Conservation (phyloP, 2,329 filamentous ascomycete genomes). For the Emericellopsis cladophorae region DNA sequence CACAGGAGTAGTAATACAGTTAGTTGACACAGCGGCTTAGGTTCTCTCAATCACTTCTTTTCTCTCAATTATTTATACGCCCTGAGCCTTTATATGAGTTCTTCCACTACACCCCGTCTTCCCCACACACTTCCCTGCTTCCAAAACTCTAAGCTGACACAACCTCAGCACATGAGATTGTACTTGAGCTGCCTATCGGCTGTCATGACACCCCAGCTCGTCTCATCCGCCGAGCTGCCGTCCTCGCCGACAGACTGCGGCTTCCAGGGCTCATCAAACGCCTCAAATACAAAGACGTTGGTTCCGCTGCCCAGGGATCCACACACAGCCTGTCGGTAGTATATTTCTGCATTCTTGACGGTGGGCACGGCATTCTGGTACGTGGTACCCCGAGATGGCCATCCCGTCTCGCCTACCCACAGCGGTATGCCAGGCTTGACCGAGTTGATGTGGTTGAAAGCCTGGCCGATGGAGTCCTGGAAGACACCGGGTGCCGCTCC, state of each 20-base stretch:
- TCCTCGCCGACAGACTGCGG: constrained; percentile 1
- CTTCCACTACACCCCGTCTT: no score
- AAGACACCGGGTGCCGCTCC: neutral
- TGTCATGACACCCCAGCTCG: constrained; percentile 2
- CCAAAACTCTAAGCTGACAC: no score
- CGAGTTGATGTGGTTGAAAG: neutral
- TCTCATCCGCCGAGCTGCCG: constrained; percentile 1
- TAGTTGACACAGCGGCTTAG: no score
- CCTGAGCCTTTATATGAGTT: no score
- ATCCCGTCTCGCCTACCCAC: constrained; percentile 57
- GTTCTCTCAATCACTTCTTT: no score
- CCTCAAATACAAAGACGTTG: constrained; percentile 2
- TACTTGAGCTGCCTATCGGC: constrained; percentile 1
- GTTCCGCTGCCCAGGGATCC: neutral
- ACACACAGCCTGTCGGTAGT: neutral
- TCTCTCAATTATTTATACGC: no score
- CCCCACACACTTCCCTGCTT: no score
- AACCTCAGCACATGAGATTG: neutral
- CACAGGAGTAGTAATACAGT: no score
- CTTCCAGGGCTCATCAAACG: constrained; percentile 4
- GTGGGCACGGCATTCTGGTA: constrained; percentile 50
- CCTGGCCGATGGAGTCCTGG: constrained; percentile 1
- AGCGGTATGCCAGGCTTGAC: constrained; percentile 26
- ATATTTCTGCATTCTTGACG: neutral
- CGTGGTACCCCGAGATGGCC: constrained; percentile 51